Conservation (phyloP, 2,329 filamentous ascomycete species). For the Arthrobotrys megalospora region DNA sequence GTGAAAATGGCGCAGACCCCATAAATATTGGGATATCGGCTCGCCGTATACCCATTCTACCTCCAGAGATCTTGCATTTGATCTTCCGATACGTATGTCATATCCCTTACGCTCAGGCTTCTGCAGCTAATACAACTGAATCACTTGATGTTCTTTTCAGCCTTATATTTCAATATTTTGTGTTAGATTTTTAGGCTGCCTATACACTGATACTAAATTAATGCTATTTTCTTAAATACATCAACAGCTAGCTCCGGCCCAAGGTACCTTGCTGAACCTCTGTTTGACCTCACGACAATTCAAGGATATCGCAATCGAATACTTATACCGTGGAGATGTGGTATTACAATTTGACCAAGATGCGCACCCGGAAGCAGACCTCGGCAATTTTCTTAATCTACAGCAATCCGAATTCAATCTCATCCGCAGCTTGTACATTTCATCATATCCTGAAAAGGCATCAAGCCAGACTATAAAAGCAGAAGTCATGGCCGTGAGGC, state of each 20-base stretch:
- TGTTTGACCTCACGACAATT: slow-evolving; percentile 34
- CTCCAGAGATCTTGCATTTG: slow-evolving; percentile 43
- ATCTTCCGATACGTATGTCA: slow-evolving; percentile 46
- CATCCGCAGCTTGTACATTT: slow-evolving; percentile 15
- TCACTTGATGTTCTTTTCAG: not conserved
- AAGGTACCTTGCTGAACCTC: slow-evolving; percentile 15
- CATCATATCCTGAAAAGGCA: slow-evolving; percentile 17
- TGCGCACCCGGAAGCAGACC: not conserved
- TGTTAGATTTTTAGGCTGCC: too few species aligned
- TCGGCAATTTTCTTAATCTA: slow-evolving; percentile 1
- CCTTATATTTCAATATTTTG: not conserved
- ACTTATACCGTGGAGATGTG: slow-evolving; percentile 38
- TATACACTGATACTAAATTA: slow-evolving; percentile 12
- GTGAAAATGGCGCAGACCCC: too few species aligned
- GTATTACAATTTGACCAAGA: slow-evolving; percentile 14
- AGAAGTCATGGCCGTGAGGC: not conserved
- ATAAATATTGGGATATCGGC: not conserved
- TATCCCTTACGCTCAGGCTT: not conserved
- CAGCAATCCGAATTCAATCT: not conserved
- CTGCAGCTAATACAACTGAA: too few species aligned
- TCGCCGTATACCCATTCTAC: not conserved
- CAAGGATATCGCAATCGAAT: slow-evolving; percentile 33
- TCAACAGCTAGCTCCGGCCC: slow-evolving; percentile 19
- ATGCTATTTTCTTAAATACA: not conserved
- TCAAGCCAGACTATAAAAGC: not conserved